These are phyloP conservation scores for Paramecium primaurelia DNA, from an alignment of 73 alveolate genomes.

Conservation along the genomic window DNA sequence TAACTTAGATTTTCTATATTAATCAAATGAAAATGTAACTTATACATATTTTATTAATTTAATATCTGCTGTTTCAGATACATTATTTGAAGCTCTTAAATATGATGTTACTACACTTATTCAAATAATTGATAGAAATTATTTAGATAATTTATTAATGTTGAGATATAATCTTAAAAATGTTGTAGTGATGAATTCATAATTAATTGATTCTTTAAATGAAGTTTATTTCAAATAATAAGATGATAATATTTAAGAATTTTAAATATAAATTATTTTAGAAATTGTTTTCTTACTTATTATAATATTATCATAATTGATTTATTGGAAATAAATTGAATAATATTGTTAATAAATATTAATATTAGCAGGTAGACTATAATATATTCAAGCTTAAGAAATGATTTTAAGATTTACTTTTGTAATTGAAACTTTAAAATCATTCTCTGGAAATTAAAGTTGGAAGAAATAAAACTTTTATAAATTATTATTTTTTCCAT, in stretches of 20 bases:
- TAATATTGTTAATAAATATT: background rate
- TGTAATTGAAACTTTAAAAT: background rate
- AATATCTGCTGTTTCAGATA: background rate
- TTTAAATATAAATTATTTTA: background rate
- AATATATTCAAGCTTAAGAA: background rate
- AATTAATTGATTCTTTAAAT: background rate
- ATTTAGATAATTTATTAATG: background rate
- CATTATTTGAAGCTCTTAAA: background rate
- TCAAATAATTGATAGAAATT: background rate
- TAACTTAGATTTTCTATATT: background rate
- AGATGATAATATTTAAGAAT: background rate
- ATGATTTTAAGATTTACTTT: background rate
- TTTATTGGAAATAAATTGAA: constrained; percentile 8
- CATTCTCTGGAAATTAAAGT: background rate
- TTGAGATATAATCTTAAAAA: background rate
- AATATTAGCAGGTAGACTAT: background rate
- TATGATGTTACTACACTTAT: background rate
- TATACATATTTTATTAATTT: background rate
- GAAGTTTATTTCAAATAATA: background rate
- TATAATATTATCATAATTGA: background rate
- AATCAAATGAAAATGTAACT: background rate
- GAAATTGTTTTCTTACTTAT: background rate
- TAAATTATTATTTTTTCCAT: background rate
- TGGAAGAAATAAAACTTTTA: constrained; percentile 33
- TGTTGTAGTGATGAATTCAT: background rate